Evolutionary conservation across 495 filamentous ascomycete species (phyloP).

Genomic region (Aspergillus panamensis): DNA sequence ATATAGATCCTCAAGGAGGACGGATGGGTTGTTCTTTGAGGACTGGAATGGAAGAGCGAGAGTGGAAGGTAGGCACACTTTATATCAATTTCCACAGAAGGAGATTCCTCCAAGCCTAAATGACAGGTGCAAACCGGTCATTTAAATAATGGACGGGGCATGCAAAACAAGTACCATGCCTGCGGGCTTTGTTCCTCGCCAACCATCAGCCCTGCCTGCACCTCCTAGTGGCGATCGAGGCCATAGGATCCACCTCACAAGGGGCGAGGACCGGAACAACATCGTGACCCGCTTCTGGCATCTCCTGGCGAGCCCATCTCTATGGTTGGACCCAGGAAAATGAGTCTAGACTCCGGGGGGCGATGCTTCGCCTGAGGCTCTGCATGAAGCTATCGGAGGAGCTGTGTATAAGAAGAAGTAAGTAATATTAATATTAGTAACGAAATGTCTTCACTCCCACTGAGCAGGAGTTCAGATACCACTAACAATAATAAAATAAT

Average conservation of each 20-base stretch:
- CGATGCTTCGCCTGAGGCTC: constrained; percentile 6
- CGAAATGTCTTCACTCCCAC: neutral
- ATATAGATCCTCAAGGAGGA: neutral
- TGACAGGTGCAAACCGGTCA: constrained; percentile 22
- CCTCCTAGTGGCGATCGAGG: constrained; percentile 18
- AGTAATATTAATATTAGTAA: neutral
- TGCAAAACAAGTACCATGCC: constrained; percentile 10
- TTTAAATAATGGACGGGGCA: constrained; percentile 20
- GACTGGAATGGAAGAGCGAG: constrained; percentile 8
- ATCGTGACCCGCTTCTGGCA: constrained; percentile 11
- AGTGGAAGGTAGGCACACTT: constrained; percentile 17
- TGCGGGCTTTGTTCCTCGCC: neutral
- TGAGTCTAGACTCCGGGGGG: constrained; percentile 10
- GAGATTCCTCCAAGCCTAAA: constrained; percentile 10
- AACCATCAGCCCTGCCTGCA: constrained; percentile 20
- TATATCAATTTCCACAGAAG: constrained; percentile 16
- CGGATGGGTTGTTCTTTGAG: neutral
- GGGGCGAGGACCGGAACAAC: constrained; percentile 3
- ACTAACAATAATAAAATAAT: neutral
- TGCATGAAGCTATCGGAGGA: neutral
- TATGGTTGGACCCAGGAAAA: constrained; percentile 4
- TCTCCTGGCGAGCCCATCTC: constrained; percentile 1
- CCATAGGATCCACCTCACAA: constrained; percentile 17
- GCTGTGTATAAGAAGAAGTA: neutral
- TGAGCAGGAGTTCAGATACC: neutral